Evolutionary conservation across 305 asterid genomes (phyloP), one percentile per base, ranked within the genome.

Genomic region (Andrographis paniculata): DNA sequence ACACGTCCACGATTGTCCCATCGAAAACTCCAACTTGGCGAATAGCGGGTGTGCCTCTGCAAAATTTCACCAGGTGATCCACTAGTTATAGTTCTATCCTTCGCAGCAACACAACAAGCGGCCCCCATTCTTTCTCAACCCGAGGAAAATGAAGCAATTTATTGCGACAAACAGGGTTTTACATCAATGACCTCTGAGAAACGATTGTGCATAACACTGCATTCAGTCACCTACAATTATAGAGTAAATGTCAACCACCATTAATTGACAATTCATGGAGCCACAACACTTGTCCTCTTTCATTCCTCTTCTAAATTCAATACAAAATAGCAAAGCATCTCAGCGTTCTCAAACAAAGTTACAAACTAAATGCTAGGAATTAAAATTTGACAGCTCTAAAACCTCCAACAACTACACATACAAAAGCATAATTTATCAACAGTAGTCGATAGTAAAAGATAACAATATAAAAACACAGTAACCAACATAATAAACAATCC

Each of bases 91-190:
- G 75, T 72, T 67, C 63, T 59, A 62, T 68, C 69, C 59, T 65
- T 84, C 24, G 87, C 88, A 64, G 94, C 95, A 52, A 92, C 93
- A 72, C 99, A 92, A 68, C 99, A 87, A 50, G 87, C 99, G 58
- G 95, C 86, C 28, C 99, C 99, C 97, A 92, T 92, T 52, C 54
- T 75, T 49, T 56, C 67, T 70, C 72, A 63, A 47, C 12, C 49
- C 52, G 55, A 53, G 50, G 57, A 47, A 50, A 40, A 48, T 36
- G 64, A 4, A 24, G 50, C 20, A 60, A 21, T 30, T 43, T 35
- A 44, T 19, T 22, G 44, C 42, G 44, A 11, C 40, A 45, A 52
- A 59, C 55, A 56, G 52, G 38, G 49, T 65, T 59, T 65, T 48
- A 69, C 73, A 69, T 65, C 52, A 62, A 68, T 49, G 28, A 41